Percentiles rank a stretch among this genome's conserved stretches.
Evolutionary conservation across 1,139 yeast species (phyloP).

Genomic region (Candida tropicalis): DNA sequence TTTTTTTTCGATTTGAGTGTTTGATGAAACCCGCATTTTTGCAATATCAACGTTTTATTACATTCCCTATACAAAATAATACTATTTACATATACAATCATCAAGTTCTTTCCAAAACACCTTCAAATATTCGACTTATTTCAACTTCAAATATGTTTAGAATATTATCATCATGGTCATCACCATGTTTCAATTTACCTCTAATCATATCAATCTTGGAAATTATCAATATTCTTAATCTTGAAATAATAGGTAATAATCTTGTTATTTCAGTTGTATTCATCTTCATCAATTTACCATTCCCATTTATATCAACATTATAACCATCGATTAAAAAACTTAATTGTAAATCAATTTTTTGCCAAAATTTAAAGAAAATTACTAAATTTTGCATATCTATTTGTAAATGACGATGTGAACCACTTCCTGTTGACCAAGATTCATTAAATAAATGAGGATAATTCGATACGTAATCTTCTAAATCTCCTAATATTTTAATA

Average conservation of each 20-base stretch:
- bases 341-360: conserved; percentile 45
- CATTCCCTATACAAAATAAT: too few relatives aligned
- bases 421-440: conserved; percentile 3
- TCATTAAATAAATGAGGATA: conserved; percentile 26
- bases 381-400: conserved; percentile 21
- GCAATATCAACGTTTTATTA: neutral
- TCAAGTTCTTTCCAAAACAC: conserved; percentile 30
- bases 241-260: conserved; percentile 45
- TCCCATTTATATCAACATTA: conserved; percentile 7
- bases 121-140: conserved; percentile 43
- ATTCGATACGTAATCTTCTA: conserved; percentile 60
- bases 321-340: conserved; percentile 46
- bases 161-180: conserved; percentile 19
- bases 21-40: neutral
- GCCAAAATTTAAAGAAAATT: conserved; percentile 41
- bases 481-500: conserved; percentile 63
- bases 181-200: conserved; percentile 10
- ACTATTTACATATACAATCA: conserved; percentile 1
- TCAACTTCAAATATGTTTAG: conserved; percentile 36
- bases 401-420: conserved; percentile 2
- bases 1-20: conserved; percentile 2
- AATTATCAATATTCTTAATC: conserved; percentile 44
- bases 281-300: conserved; percentile 21
- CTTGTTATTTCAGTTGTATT: conserved; percentile 51
- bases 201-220: conserved; percentile 22